Base-by-base conservation (phyloP, 2,329 filamentous ascomycete genomes). In the Aureobasidium musti region DNA sequence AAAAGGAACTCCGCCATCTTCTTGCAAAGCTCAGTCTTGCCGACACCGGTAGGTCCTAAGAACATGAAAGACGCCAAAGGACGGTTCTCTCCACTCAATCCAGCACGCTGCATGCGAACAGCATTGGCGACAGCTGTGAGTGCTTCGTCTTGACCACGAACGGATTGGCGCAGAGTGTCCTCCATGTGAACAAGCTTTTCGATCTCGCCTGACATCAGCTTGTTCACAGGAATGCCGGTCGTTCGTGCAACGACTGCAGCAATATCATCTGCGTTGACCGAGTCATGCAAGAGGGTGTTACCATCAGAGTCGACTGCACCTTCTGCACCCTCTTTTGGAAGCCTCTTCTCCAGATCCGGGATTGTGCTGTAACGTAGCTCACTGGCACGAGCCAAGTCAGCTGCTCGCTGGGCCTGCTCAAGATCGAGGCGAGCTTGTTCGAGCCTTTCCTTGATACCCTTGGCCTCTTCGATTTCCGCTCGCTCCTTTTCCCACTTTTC, bases 181-280 rank as follows among this genome's bases (percentile, higher is more conserved):
- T 99, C 95, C 93, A 98, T 98, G 73, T 92, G 89, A 17, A 99
- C 90, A 33, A 99, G 82, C 79, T 97, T 97, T 77, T 98, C 93
- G 47, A 96, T 90, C 72, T 98, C 94, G 26, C 94, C 94, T 10
- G 91, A 89, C 73, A 96, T 97, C 57, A 99, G 83, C 77, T 97
- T 98, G 35, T 89, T 89, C 28, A 97, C 90, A 0, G 95, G 95
- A 68, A 97, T 98, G 33, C 95, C 94, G 0, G 95, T 98, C 33
- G 92, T 89, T 64, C 92, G 86, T 2, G 92, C 95, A 4, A 98
- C 95, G 1, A 99, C 94, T 47, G 86, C 87, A 65, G 92, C 93
- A 73, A 99, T 98, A 72, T 99, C 95, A 73, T 98, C 94, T 1
- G 92, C 86, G 0, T 91, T 96, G n/a, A 99, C 95, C 0, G 91